A percentile compares a stretch with the other conserved stretches of the same genome.
These are phyloP conservation scores for Psilocybe tampanensis DNA, from an alignment of 768 basidiomycete genomes.

Conservation along the genomic window DNA sequence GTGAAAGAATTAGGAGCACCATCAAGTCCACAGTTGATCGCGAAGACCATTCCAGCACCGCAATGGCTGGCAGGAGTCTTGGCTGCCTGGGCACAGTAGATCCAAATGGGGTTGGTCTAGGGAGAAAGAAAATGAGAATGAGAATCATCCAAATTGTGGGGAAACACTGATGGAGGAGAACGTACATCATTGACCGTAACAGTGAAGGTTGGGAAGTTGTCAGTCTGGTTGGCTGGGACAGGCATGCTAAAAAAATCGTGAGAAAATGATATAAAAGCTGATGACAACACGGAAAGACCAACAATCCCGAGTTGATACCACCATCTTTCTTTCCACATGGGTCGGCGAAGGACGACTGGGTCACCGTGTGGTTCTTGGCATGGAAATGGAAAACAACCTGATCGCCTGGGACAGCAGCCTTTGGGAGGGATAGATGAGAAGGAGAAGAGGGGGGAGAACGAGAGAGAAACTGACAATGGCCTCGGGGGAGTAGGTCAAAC, in stretches of 20 bases:
- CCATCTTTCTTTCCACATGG: constrained; percentile 57
- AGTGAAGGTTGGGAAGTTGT: constrained; percentile 50
- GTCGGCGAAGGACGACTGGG: constrained; percentile 51
- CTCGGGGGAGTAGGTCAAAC: constrained; percentile 49
- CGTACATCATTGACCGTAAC: constrained; percentile 50
- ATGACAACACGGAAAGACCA: constrained; percentile 19
- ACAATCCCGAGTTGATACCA: constrained; percentile 64
- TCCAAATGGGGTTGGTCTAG: constrained; percentile 60
- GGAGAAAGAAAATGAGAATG: not conserved
- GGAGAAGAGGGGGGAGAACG: not conserved
- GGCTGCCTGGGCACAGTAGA: constrained; percentile 57
- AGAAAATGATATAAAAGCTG: constrained; percentile 4
- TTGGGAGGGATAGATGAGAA: constrained; percentile 19
- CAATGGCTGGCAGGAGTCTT: constrained; percentile 57
- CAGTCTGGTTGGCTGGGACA: constrained; percentile 53
- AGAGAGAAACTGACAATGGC: constrained; percentile 45
- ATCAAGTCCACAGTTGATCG: constrained; percentile 61
- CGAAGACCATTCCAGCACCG: constrained; percentile 67
- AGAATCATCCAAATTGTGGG: not conserved
- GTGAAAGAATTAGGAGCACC: constrained; percentile 60
- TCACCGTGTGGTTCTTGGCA: constrained; percentile 57
- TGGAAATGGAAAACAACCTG: constrained; percentile 65
- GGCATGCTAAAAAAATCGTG: constrained; percentile 39
- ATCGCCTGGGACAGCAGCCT: constrained; percentile 52
- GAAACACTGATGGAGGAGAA: constrained; percentile 5